Evolutionary conservation across 2,329 filamentous ascomycete genomes (phyloP), one percentile per base, ranked within the genome.

Genomic region (Chrysosphaeria jannelii): DNA sequence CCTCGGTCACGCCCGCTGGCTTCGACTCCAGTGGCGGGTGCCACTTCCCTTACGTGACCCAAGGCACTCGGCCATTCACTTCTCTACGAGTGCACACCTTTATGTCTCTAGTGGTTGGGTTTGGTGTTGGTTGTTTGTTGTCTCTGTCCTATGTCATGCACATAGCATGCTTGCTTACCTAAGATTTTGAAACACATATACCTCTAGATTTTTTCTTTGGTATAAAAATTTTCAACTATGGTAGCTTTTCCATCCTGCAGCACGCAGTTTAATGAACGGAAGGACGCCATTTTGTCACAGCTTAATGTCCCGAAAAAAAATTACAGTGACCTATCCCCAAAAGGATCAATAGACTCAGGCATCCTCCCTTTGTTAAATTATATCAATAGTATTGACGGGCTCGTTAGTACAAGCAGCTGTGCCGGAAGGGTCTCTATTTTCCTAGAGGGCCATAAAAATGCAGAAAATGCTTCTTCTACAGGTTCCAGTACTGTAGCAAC

Each of bases 391-490:
- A 38, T 68, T 5, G 56, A 65, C 2, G 76, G 74, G 2, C 57
- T 79, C 19, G 76, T 88, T 16, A 91, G 81, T 2, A 91, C 79
- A 3, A 90, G 78, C 44, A 90, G 78, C 42, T 93, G 81, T 40
- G 72, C 76, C 3, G 81, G 81, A 1, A 54, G 81, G 24, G 59
- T 88, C 22, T 79, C 71, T 31, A 71, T 91, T 4, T 93, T 88
- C 37, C 49, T 88, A 1, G 81, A 91, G 45, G 79, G 79, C 1
- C 48, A 47, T 21, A 69, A 61, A 19, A 15, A 14, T 11, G 15
- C 13, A 11, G 13, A 9, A 18, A 18, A 10, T 16, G 20, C 5
- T 6, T 18, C 43, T 31, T 11, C 42, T 37, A 19, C 42, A 38
- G 19, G 11, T 14, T 3, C n/a, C 25, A 2, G 18, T 21, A 8